Evolutionary conservation across 108 stramenopile genomes (phyloP).

Genomic region (Hondaea fermentalgiana): DNA sequence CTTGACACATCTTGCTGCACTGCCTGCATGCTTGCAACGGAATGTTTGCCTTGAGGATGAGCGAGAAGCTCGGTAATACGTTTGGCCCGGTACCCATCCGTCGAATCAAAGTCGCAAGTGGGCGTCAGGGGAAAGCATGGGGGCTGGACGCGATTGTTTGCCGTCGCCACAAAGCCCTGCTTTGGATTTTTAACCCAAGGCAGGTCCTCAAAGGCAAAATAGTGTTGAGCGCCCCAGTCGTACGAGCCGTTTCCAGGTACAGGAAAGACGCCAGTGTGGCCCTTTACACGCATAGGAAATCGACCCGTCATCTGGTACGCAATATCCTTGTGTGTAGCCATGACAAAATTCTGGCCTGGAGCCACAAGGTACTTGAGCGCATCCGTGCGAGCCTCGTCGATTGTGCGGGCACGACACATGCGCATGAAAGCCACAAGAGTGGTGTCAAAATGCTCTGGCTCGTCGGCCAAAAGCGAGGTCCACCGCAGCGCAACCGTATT

Average conservation of each 20-base stretch:
- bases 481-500: slow-evolving; percentile 9
- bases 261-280: not conserved
- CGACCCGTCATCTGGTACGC: slow-evolving; percentile 18
- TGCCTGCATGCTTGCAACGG: not conserved
- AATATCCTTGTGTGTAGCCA: not conserved
- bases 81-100: slow-evolving; percentile 16
- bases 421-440: not conserved
- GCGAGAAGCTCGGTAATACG: slow-evolving; percentile 13
- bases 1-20: slow-evolving; percentile 16
- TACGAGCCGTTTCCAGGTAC: slow-evolving; percentile 16
- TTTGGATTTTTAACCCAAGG: slow-evolving; percentile 12
- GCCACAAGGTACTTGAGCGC: not conserved
- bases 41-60: not conserved
- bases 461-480: not conserved
- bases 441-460: slow-evolving; percentile 8
- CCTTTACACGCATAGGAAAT: not conserved
- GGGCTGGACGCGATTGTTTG: slow-evolving; percentile 13
- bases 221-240: not conserved
- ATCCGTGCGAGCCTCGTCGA: not conserved
- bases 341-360: slow-evolving; percentile 19
- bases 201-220: slow-evolving; percentile 4
- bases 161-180: slow-evolving; percentile 14
- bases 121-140: not conserved
- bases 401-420: not conserved
- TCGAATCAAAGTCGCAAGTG: not conserved